Base-by-base conservation (phyloP, 106 monocot species). In the Dendrobium huoshanense region DNA sequence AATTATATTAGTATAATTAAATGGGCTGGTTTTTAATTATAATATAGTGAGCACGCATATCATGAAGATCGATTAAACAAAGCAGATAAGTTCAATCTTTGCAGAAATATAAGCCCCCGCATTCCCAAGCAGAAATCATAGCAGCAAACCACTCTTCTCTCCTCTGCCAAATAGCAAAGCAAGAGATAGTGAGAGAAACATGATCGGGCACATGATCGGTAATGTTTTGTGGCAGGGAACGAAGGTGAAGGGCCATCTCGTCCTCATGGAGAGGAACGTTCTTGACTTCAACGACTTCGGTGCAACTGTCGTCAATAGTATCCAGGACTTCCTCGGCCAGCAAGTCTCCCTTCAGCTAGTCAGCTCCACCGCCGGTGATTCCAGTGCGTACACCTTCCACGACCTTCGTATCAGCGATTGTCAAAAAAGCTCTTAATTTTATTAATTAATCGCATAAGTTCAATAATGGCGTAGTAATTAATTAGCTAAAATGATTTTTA, bases 251-350 rank as follows among this genome's bases (percentile, higher is more conserved):
- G 88, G 83, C 40, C 79, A 73, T 13, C 85, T 74, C 24, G 88
- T 88, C 22, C 43, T 88, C 49, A 81, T 88, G 83, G 85, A 81
- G 83, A 83, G 76, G 31, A 83, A 86, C 51, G 83, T 79, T 5
- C 55, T 88, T 27, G 85, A 78, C 54, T 70, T 88, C 80, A 75
- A 25, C 80, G 83, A 88, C 77, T 86, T 80, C 54, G 9, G 43
- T 25, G 85, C 85, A 25, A 59, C 80, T 18, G 13, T 85, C 55
- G 80, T 86, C 55, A 81, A 83, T 75, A 61, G 78, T 61, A 16
- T 86, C 19, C 78, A 83, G 20, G 83, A 86, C 78, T 70, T 88
- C 55, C 80, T 88, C 37, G 83, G 85, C 64, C 18, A 81, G 16
- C 67, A 77, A 25, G 65, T 88, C 88, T 78, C 88, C 2, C 61